Percentiles rank a stretch among this genome's conserved stretches.
Conservation (phyloP, 139 green algal genomes). For the Desmodesmus armatus region DNA sequence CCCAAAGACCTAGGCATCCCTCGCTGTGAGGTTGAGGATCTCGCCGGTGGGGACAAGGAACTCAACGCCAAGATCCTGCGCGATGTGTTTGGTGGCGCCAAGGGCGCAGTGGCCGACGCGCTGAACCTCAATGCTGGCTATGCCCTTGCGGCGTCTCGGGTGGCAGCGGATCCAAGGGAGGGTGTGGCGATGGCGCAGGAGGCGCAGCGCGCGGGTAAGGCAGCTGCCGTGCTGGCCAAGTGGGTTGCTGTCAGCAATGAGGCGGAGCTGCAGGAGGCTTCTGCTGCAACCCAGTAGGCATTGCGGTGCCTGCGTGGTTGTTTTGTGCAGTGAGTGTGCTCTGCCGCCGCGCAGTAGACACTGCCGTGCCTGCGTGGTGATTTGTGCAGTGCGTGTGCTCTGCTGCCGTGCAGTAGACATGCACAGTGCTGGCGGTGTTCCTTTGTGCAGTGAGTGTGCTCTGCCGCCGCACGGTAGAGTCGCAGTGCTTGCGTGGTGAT, state of each 20-base stretch:
- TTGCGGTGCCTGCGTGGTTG: too few relatives aligned
- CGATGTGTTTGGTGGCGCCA: slow-evolving; percentile 89
- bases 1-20: slow-evolving; percentile 91
- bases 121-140: slow-evolving; percentile 94
- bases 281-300: too few relatives aligned
- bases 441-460: too few relatives aligned
- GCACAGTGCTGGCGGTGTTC: too few relatives aligned
- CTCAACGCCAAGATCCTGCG: slow-evolving; percentile 92
- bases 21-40: slow-evolving; percentile 90
- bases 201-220: slow-evolving; percentile 67
- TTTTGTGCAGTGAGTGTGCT: too few relatives aligned
- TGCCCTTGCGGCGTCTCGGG: slow-evolving; percentile 85
- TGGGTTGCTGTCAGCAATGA: slow-evolving; percentile 60
- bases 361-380: too few relatives aligned
- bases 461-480: too few relatives aligned
- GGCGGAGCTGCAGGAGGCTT: neutral
- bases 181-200: slow-evolving; percentile 92
- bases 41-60: slow-evolving; percentile 88
- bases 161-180: slow-evolving; percentile 78
- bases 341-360: too few relatives aligned
- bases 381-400: too few relatives aligned
- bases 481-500: too few relatives aligned
- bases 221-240: slow-evolving; percentile 12
- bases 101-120: slow-evolving; percentile 89
- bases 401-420: too few relatives aligned